These are phyloP conservation scores for Cadophora luteo-olivacea DNA, from an alignment of 2,329 filamentous ascomycete genomes.

Conservation along the genomic window DNA sequence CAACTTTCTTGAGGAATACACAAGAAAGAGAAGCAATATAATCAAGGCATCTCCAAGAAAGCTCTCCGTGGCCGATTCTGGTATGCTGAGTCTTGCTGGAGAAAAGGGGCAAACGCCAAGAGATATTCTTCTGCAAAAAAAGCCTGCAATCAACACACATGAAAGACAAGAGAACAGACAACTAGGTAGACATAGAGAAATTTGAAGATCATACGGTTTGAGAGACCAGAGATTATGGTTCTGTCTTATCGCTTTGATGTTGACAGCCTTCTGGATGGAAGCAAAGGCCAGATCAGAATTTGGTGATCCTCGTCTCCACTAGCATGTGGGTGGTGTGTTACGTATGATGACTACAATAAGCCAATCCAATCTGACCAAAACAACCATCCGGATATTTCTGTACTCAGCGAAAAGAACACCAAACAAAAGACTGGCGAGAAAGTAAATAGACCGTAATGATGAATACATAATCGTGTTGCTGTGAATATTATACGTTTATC, in stretches of 20 bases:
- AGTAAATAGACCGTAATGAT: background rate
- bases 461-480: background rate
- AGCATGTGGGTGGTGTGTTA: slow-evolving; percentile 14
- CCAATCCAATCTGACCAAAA: slow-evolving; percentile 22
- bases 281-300: background rate
- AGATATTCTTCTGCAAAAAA: background rate
- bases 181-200: too few species aligned
- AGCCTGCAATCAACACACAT: too few species aligned
- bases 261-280: background rate
- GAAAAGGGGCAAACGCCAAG: slow-evolving; percentile 8
- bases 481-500: background rate
- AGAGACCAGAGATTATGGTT: background rate
- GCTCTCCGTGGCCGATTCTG: background rate
- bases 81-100: background rate
- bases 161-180: too few species aligned
- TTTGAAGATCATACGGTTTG: too few species aligned
- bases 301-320: background rate
- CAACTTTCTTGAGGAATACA: too few species aligned
- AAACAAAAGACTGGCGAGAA: background rate
- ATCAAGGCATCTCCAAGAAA: background rate
- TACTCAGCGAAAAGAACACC: slow-evolving; percentile 1
- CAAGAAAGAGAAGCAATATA: too few species aligned
- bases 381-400: slow-evolving; percentile 12
- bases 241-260: background rate
- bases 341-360: slow-evolving; percentile 16